Evolutionary conservation across 2,329 filamentous ascomycete genomes (phyloP), one percentile per base, ranked within the genome.

Genomic region (Cercospora sesami): DNA sequence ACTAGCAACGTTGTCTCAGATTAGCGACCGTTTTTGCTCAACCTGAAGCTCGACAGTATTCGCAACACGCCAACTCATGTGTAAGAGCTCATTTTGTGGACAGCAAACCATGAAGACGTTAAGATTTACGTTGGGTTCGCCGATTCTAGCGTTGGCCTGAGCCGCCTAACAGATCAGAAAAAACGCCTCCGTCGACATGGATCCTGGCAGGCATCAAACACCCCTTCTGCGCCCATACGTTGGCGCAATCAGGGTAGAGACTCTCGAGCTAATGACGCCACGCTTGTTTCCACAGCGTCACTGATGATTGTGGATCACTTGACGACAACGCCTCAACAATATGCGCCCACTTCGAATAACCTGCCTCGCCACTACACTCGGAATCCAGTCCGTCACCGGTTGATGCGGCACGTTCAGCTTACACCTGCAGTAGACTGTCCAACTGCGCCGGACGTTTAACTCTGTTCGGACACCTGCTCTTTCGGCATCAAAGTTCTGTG

Each of bases 221-320:
- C 48, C 48, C 26, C 30, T 66, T 57, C 55, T 59, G 59, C 60
- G 51, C 48, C 48, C 61, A 42, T 57, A 66, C 62, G 64, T 69
- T 69, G 65, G 68, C 65, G 64, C 62, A 65, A 65, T 67, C 63
- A 55, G 62, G 45, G 45, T 60, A 65, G 61, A 67, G 57, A 57
- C 42, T 55, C 65, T 60, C 21, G 23, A 53, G 45, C 67, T 71
- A 72, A 65, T 58, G 63, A 71, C 68, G 69, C 70, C 70, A 71
- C 69, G 62, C 21, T 58, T 61, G 23, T 45, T 31, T 57, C 42
- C 55, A 59, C 36, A 48, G 30, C 62, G 62, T 64, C 51, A 59
- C 62, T 42, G 30, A 48, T 59, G 55, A 59, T 33, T 59, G 55
- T 31, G 55, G 48, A 55, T 55, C 48, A 59, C 31, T 21, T 3